Percentiles rank a stretch among this genome's conserved stretches.
These are phyloP conservation scores for Furcasterigmium furcatum DNA, from an alignment of 2,329 filamentous ascomycete species.

Conservation along the genomic window DNA sequence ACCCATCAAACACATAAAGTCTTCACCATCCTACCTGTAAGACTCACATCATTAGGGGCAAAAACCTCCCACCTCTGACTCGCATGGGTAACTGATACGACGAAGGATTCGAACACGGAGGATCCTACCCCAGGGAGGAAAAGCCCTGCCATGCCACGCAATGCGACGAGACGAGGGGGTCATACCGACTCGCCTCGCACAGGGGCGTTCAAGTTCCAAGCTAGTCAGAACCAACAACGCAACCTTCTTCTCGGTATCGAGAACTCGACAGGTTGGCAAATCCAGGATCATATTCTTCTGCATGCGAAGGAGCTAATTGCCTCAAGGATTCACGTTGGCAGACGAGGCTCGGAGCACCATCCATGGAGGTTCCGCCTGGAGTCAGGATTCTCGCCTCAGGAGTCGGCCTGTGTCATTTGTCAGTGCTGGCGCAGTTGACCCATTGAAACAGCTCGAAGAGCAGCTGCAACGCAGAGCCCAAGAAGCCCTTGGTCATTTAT, in stretches of 20 bases:
- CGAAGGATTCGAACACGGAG: no score
- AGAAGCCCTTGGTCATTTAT: background rate
- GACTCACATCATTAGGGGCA: no score
- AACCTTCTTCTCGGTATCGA: background rate
- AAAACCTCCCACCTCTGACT: no score
- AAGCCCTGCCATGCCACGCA: no score
- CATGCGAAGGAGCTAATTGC: no score
- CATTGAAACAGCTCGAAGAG: slow-evolving; percentile 37
- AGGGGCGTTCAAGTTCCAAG: no score
- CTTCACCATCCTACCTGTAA: no score
- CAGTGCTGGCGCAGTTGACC: slow-evolving; percentile 49
- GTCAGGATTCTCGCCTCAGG: slow-evolving; percentile 37
- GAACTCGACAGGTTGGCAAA: background rate
- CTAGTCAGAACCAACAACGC: background rate
- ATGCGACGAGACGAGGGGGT: no score
- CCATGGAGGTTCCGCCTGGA: slow-evolving; percentile 34
- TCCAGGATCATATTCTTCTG: background rate
- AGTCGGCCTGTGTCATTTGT: slow-evolving; percentile 48
- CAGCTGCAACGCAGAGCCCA: slow-evolving; percentile 9
- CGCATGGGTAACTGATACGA: no score
- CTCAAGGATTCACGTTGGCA: slow-evolving; percentile 13
- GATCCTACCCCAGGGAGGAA: no score
- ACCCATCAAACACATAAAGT: no score
- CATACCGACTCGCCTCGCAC: no score
- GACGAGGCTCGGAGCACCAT: slow-evolving; percentile 18